Evolutionary conservation across 768 basidiomycete species (phyloP), one percentile per base, ranked within the genome.

Genomic region (Epithele typhae): DNA sequence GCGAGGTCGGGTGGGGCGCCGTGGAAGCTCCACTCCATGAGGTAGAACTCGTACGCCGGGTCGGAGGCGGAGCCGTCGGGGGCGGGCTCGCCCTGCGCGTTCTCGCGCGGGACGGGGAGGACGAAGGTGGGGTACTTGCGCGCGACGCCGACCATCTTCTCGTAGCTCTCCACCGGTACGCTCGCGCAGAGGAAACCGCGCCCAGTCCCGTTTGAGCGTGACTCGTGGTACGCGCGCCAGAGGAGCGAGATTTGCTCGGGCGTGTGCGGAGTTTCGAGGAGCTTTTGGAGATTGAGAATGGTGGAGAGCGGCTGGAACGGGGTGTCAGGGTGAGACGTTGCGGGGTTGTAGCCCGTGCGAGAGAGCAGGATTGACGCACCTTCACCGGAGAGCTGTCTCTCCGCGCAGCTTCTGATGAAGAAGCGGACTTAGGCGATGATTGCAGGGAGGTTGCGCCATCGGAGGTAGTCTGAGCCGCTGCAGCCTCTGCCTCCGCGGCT

Each of bases 1-100:
- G 72, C 66, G 5, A 87, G 85, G 4, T 72, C 65, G 1, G 75
- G 75, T 0, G 91, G 90, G 0, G 79, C 67, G 6, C 77, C 79
- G 60, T 95, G 84, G 63, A 95, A 87, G 32, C 76, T 74, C 95
- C 96, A 98, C 64, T 99, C 86, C 49, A 97, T 70, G 59, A 82
- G 84, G 64, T 83, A 92, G 60, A 91, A 88, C 59, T 91, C 90
- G 59, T 84, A 80, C 1, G 84, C 82, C 18, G 51, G 59, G 25
- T 66, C 43, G 11, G 58, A 53, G 18, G 58, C 18, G 8, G 27
- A 30, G 8, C 27, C 27, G 7, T 7, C 27, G 27, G 8, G 54
- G 5, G 63, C 64, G 25, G 67, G 60, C 6, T 52, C 51, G 21
- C 65, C 56, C 21, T 61, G 42, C 14, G 49, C 40, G 8, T 64